These are phyloP conservation scores for Tuber brumale DNA, from an alignment of 495 filamentous ascomycete genomes.

Conservation along the genomic window DNA sequence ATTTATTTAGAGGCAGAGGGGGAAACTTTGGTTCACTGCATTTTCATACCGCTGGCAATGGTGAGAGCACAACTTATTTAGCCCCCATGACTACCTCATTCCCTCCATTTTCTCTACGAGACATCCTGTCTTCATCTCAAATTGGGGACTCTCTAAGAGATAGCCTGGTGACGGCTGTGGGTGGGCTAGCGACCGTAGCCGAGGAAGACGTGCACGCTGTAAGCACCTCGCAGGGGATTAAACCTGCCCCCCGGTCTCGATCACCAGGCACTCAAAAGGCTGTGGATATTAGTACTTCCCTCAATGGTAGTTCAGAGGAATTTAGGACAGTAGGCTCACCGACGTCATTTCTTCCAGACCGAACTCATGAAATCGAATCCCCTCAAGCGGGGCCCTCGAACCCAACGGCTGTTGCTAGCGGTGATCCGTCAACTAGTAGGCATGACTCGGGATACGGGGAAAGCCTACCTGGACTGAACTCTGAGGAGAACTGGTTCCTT, in stretches of 20 bases:
- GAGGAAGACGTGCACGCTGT: slow-evolving; percentile 22
- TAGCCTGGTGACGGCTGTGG: not conserved
- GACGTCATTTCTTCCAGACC: slow-evolving; percentile 4
- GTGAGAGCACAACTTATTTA: slow-evolving; percentile 7
- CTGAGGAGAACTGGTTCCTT: slow-evolving; percentile 39
- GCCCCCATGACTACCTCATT: slow-evolving; percentile 8
- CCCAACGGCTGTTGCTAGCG: slow-evolving; percentile 14
- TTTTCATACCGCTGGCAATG: slow-evolving; percentile 2
- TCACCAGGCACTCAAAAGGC: slow-evolving; percentile 14
- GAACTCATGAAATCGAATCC: slow-evolving; percentile 9
- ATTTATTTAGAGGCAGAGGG: slow-evolving; percentile 3
- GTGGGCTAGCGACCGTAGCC: slow-evolving; percentile 3
- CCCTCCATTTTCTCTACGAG: slow-evolving; percentile 16
- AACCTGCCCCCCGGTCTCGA: slow-evolving; percentile 21
- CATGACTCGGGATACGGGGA: slow-evolving; percentile 17
- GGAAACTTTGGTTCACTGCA: slow-evolving; percentile 20
- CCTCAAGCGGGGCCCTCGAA: not conserved
- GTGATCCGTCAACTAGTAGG: slow-evolving; percentile 9
- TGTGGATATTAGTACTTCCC: slow-evolving; percentile 20
- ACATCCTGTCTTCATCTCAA: slow-evolving; percentile 18
- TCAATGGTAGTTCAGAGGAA: slow-evolving; percentile 15
- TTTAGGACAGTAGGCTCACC: not conserved
- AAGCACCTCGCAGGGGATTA: slow-evolving; percentile 35
- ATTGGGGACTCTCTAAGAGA: slow-evolving; percentile 10
- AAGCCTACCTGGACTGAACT: slow-evolving; percentile 24